Evolutionary conservation across 371 early-diverging fungal species (phyloP).

Genomic region (Syncephalastrum monosporum): DNA sequence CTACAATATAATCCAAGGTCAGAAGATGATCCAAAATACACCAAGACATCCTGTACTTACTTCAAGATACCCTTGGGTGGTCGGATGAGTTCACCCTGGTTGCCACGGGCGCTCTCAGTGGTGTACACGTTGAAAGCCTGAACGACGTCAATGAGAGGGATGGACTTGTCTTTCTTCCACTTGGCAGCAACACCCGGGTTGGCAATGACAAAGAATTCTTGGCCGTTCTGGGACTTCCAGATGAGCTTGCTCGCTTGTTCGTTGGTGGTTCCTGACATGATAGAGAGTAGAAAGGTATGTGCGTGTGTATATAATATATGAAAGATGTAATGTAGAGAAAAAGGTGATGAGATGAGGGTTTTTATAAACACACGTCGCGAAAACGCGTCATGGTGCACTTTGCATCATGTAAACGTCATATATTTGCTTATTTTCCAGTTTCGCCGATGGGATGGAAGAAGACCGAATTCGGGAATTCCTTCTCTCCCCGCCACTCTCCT

Average conservation of each 20-base stretch:
- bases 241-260: conserved; percentile 25
- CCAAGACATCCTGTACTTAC: conserved; percentile 1
- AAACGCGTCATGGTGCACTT: no score
- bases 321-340: no score
- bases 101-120: conserved; percentile 4
- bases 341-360: no score
- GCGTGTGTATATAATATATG: no score
- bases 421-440: no score
- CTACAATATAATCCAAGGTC: neutral
- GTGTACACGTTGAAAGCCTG: conserved; percentile 12
- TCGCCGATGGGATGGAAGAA: no score
- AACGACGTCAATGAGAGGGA: conserved; percentile 38
- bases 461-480: no score
- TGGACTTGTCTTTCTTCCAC: conserved; percentile 33
- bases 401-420: no score
- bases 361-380: no score
- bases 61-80: conserved; percentile 19
- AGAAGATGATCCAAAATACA: no score
- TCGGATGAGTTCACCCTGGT: no score
- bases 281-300: neutral
- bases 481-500: no score
- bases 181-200: conserved; percentile 25
- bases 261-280: conserved; percentile 7
- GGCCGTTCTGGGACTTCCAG: conserved; percentile 20
- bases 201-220: conserved; percentile 40